A percentile compares a stretch with the other conserved stretches of the same genome.
These are phyloP conservation scores for Lactarius psammicola DNA, from an alignment of 768 basidiomycete genomes.

Conservation along the genomic window DNA sequence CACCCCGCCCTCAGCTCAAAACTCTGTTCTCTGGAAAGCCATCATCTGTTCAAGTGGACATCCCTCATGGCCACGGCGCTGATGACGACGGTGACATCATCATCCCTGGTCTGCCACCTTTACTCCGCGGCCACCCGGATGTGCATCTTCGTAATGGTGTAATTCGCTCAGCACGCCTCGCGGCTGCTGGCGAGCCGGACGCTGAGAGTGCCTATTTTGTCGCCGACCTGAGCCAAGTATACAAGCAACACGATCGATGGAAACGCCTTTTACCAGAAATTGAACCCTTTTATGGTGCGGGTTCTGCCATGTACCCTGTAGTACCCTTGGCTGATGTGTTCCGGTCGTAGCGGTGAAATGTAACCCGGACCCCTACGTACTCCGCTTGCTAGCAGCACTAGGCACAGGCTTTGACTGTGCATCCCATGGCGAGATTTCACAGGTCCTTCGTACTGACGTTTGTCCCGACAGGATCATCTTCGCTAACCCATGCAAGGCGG, in stretches of 20 bases:
- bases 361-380: slow-evolving; percentile 94
- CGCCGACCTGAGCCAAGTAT: slow-evolving; percentile 87
- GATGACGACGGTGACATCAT: slow-evolving; percentile 39
- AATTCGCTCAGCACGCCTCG: slow-evolving; percentile 56
- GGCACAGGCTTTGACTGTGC: slow-evolving; percentile 98
- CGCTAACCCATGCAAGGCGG: slow-evolving; percentile 98
- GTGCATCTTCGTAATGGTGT: slow-evolving; percentile 76
- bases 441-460: slow-evolving; percentile 71
- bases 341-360: slow-evolving; percentile 80
- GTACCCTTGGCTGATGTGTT: slow-evolving; percentile 50
- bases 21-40: not conserved
- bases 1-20: slow-evolving; percentile 4
- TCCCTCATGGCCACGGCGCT: not conserved
- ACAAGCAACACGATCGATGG: slow-evolving; percentile 85
- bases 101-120: slow-evolving; percentile 64
- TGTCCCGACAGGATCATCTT: slow-evolving; percentile 86
- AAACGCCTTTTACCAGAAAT: slow-evolving; percentile 70
- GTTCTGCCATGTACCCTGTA: slow-evolving; percentile 32
- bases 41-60: slow-evolving; percentile 2
- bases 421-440: slow-evolving; percentile 87
- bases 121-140: slow-evolving; percentile 66
- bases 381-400: slow-evolving; percentile 84
- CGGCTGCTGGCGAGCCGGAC: slow-evolving; percentile 56
- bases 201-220: slow-evolving; percentile 97
- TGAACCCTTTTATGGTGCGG: slow-evolving; percentile 91